These are phyloP conservation scores for Ambrosiella xylebori DNA, from an alignment of 2,329 filamentous ascomycete species.

Conservation along the genomic window DNA sequence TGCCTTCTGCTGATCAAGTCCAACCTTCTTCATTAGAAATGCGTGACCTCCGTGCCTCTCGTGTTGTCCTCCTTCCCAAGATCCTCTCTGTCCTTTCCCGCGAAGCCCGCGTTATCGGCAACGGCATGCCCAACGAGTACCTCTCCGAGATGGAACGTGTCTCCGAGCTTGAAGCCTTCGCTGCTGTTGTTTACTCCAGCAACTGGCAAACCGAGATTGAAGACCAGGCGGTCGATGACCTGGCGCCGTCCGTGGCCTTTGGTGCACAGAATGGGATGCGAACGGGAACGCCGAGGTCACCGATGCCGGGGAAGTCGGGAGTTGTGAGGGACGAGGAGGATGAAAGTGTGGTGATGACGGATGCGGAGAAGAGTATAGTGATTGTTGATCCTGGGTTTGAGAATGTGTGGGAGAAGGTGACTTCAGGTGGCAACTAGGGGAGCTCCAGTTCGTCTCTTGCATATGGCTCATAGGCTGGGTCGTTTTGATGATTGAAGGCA, in stretches of 20 bases:
- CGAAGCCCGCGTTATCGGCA: slow-evolving; percentile 79
- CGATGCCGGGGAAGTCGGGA: slow-evolving; percentile 9
- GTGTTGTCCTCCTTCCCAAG: slow-evolving; percentile 58
- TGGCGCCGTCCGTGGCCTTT: slow-evolving; percentile 10
- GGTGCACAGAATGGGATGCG: slow-evolving; percentile 13
- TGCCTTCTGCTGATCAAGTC: slow-evolving; percentile 12
- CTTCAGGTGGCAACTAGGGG: slow-evolving; percentile 7
- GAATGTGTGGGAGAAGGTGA: slow-evolving; percentile 51
- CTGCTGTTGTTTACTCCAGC: slow-evolving; percentile 72
- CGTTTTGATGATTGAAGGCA: neutral
- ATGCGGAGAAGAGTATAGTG: slow-evolving; percentile 17
- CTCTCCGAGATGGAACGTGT: slow-evolving; percentile 60
- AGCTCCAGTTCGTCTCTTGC: slow-evolving; percentile 1
- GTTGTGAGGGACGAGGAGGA: slow-evolving; percentile 19
- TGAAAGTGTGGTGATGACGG: slow-evolving; percentile 37
- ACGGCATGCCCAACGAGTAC: slow-evolving; percentile 55
- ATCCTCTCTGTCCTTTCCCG: slow-evolving; percentile 77
- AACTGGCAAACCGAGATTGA: slow-evolving; percentile 57
- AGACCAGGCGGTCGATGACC: slow-evolving; percentile 20
- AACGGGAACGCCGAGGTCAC: slow-evolving; percentile 19
- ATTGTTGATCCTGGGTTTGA: slow-evolving; percentile 33
- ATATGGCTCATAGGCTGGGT: slow-evolving; percentile 5
- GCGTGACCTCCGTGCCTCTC: slow-evolving; percentile 34
- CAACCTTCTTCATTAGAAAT: slow-evolving; percentile 9
- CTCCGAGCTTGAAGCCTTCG: slow-evolving; percentile 63